A percentile compares a stretch with the other conserved stretches of the same genome.
Conservation (phyloP, 805 yeast genomes). For the Cyberlindnera petersonii region DNA sequence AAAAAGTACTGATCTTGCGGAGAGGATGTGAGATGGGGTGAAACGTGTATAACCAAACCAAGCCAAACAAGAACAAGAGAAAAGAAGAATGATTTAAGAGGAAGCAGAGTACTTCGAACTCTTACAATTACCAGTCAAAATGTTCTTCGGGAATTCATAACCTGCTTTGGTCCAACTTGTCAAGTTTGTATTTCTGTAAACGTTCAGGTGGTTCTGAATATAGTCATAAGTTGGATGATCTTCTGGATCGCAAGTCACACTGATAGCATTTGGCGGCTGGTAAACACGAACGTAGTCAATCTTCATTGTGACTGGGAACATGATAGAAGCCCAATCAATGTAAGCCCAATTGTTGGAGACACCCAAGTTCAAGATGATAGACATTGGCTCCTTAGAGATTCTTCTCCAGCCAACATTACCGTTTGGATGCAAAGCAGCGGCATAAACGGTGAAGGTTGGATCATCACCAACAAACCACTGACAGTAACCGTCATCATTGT, state of each 20-base stretch:
- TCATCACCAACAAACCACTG: constrained; percentile 82
- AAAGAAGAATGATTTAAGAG: not conserved
- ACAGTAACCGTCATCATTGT: constrained; percentile 65
- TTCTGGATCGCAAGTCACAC: constrained; percentile 79
- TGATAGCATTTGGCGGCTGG: constrained; percentile 65
- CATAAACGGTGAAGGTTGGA: constrained; percentile 70
- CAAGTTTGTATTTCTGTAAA: constrained; percentile 63
- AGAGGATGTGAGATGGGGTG: not conserved
- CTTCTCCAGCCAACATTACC: constrained; percentile 86
- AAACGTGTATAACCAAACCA: not conserved
- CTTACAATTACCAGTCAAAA: constrained; percentile 48
- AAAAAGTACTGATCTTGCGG: too few relatives aligned
- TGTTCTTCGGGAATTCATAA: constrained; percentile 61
- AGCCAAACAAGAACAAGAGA: not conserved
- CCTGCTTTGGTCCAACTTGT: constrained; percentile 80
- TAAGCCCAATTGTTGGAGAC: constrained; percentile 90
- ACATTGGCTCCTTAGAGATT: constrained; percentile 89
- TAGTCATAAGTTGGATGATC: constrained; percentile 85
- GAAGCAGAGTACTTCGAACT: constrained; percentile 27
- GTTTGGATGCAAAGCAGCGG: constrained; percentile 78
- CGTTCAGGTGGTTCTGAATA: constrained; percentile 63
- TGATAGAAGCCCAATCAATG: constrained; percentile 80
- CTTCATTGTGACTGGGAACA: constrained; percentile 73
- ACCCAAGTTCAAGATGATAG: constrained; percentile 83
- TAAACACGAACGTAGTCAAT: constrained; percentile 89